Base-by-base conservation (phyloP, 2,329 filamentous ascomycete species). In the Raffaelea albimanens region DNA sequence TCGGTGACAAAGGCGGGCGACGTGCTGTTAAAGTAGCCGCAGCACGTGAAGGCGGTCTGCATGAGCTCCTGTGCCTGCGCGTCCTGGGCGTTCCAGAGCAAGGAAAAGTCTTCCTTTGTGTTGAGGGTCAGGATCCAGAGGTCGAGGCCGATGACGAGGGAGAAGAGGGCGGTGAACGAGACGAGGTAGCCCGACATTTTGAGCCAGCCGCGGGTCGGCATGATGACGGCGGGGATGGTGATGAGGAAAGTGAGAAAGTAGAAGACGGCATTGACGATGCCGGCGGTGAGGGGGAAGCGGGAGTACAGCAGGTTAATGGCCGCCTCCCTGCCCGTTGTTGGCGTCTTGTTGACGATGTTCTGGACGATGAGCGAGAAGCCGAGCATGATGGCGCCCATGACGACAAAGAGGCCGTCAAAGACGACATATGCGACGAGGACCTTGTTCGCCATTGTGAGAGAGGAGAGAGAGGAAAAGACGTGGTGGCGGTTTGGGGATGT, bases 31-130 rank as follows among this genome's bases (percentile, higher is more conserved):
- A 77, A 67, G 67, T 87, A 93, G 52, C 87, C 87, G 57, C 87
- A 93, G 76, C 87, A 93, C 57, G 78, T 62, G 62, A 91, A 90
- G 59, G 76, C 71, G 56, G 77, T 73, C 64, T 93, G 85, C 61
- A 93, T 71, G 46, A 90, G 66, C 53, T 75, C 78, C 63, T 89
- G 84, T 4, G 80, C 70, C 2, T 65, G 55, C 0, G 72, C 58
- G 3, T 74, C 59, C 63, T 86, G 79, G 5, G 65, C 59, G 21
- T 69, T 67, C 76, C 84, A 93, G 45, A 84, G 70, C 1, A 65
- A 60, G 49, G 64, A 68, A 50, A 90, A 78, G 52, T 78, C 76
- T 34, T 73, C 71, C 59, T 83, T 77, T 41, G 82, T 82, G 56
- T 72, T 75, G 55, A 93, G 68, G 2, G 87, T 91, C 57, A 82